These are phyloP conservation scores for Paramecium octaurelia DNA, from an alignment of 73 alveolate genomes.

Conservation along the genomic window DNA sequence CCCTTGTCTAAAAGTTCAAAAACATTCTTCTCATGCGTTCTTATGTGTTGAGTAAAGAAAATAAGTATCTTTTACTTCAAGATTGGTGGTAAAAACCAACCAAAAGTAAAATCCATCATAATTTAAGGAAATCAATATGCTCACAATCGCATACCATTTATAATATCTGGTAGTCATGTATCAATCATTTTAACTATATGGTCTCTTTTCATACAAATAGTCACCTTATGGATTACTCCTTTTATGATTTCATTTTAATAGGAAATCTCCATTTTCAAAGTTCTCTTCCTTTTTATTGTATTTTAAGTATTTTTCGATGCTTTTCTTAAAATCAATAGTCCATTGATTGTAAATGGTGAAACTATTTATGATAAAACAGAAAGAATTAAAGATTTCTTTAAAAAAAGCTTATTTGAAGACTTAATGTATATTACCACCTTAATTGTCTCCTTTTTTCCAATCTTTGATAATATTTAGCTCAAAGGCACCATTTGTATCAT, in stretches of 20 bases:
- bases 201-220: not conserved
- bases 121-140: not conserved
- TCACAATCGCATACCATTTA: not conserved
- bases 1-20: not conserved
- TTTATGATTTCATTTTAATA: not conserved
- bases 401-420: not conserved
- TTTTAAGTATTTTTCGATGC: not conserved
- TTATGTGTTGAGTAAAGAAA: not conserved
- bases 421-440: not conserved
- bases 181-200: not conserved
- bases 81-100: not conserved
- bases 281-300: not conserved
- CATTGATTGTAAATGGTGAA: not conserved
- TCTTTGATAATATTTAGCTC: not conserved
- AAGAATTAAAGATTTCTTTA: not conserved
- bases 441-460: not conserved
- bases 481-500: not conserved
- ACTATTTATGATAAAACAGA: not conserved
- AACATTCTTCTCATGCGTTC: not conserved
- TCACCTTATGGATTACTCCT: constrained; percentile 16
- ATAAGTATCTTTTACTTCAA: not conserved
- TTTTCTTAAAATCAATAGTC: not conserved
- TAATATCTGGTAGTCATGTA: not conserved
- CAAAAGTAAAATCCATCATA: not conserved
- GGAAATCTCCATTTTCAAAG: not conserved